Percentiles rank a stretch among this genome's conserved stretches.
These are phyloP conservation scores for Boletus smithii DNA, from an alignment of 1,284 basidiomycete genomes.

Conservation along the genomic window DNA sequence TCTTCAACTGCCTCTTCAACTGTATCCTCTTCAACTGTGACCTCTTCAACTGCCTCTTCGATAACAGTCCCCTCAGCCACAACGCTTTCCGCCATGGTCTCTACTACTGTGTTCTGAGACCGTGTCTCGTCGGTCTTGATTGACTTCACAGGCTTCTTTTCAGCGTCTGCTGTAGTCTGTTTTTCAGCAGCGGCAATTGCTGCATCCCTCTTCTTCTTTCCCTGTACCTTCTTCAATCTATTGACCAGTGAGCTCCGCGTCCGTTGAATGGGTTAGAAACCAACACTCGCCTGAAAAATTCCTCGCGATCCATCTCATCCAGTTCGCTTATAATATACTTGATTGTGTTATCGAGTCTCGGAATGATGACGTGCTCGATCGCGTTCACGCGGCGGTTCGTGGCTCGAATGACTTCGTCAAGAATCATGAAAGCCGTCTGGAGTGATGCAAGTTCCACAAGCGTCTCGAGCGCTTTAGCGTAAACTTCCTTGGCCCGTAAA, in stretches of 20 bases:
- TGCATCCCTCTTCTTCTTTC: slow-evolving; percentile 84
- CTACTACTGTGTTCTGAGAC: slow-evolving; percentile 28
- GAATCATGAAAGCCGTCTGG: slow-evolving; percentile 96
- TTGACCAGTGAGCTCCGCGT: slow-evolving; percentile 8
- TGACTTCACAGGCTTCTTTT: slow-evolving; percentile 29
- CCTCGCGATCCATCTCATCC: slow-evolving; percentile 97
- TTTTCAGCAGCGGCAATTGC: slow-evolving; percentile 26
- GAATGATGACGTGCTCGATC: slow-evolving; percentile 97
- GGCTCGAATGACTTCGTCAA: slow-evolving; percentile 98
- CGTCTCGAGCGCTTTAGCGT: slow-evolving; percentile 95
- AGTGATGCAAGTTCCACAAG: slow-evolving; percentile 96
- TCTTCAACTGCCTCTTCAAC: slow-evolving; percentile 24
- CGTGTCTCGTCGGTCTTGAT: slow-evolving; percentile 19
- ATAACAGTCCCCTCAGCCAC: background rate
- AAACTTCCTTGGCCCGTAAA: slow-evolving; percentile 89
- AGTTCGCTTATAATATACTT: slow-evolving; percentile 94
- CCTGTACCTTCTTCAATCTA: slow-evolving; percentile 93
- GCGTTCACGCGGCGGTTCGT: slow-evolving; percentile 99
- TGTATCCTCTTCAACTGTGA: background rate
- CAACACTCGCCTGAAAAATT: slow-evolving; percentile 80
- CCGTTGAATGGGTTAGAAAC: background rate
- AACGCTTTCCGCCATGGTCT: slow-evolving; percentile 27
- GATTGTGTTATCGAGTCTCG: slow-evolving; percentile 94
- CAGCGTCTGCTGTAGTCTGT: slow-evolving; percentile 14
- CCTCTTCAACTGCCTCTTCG: slow-evolving; percentile 24